Evolutionary conservation across 2,329 filamentous ascomycete genomes (phyloP).

Genomic region (Drechmeria coniospora): DNA sequence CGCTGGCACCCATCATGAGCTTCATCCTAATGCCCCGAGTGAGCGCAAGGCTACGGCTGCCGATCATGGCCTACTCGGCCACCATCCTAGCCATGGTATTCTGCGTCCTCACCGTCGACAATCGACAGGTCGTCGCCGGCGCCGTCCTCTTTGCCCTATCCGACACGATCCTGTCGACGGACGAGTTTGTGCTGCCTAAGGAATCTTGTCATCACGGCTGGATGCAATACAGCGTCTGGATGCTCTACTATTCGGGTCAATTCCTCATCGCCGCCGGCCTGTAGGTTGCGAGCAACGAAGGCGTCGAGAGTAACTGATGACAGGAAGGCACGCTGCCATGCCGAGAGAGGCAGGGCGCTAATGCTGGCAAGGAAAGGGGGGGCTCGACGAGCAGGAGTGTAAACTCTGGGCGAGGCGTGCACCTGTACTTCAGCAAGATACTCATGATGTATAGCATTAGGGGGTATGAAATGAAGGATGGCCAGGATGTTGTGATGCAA

Average conservation of each 20-base stretch:
- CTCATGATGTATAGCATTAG: too few species aligned
- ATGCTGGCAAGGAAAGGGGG: too few species aligned
- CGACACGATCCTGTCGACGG: constrained; percentile 16
- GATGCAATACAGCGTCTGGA: constrained; percentile 20
- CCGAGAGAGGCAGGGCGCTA: too few species aligned
- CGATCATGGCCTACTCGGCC: constrained; percentile 16
- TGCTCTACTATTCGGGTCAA: constrained; percentile 20
- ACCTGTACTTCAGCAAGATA: too few species aligned
- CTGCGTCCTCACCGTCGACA: constrained; percentile 12
- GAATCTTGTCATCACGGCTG: constrained; percentile 9
- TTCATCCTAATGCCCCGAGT: constrained; percentile 13
- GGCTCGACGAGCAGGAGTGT: too few species aligned
- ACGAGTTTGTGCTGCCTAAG: constrained; percentile 15
- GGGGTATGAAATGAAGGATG: too few species aligned
- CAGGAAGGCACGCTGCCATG: too few species aligned
- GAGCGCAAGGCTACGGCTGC: constrained; percentile 8
- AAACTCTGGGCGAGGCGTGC: too few species aligned
- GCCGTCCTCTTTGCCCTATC: constrained; percentile 17
- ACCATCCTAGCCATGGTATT: constrained; percentile 17
- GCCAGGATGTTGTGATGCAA: too few species aligned
- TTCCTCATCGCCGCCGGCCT: constrained; percentile 12
- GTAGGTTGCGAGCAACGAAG: too few species aligned
- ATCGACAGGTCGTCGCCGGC: constrained; percentile 10
- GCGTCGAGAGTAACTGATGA: too few species aligned
- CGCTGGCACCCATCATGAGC: constrained; percentile 12